Evolutionary conservation across 2,329 filamentous ascomycete genomes (phyloP).

Genomic region (Penicillium brasilianum): DNA sequence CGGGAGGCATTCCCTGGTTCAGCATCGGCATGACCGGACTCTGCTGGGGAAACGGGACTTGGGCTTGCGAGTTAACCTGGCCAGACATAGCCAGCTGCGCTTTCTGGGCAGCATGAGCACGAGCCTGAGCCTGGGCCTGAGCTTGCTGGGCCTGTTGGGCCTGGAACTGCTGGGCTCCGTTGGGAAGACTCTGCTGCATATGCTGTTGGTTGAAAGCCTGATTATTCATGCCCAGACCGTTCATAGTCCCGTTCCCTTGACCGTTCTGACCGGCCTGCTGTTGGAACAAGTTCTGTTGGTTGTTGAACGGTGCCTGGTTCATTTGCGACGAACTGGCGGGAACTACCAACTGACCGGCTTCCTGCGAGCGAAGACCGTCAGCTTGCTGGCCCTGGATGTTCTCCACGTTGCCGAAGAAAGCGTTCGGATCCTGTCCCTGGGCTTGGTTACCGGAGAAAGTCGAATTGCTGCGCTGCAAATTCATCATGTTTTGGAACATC

Average conservation of each 20-base stretch:
- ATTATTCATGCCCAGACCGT: constrained; percentile 44
- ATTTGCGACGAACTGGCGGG: constrained; percentile 65
- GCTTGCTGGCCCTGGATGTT: constrained; percentile 65
- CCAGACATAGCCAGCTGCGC: constrained; percentile 53
- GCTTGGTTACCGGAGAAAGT: constrained; percentile 41
- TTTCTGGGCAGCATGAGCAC: constrained; percentile 51
- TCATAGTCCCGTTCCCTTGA: constrained; percentile 44
- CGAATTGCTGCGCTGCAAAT: constrained; percentile 46
- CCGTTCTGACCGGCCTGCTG: constrained; percentile 49
- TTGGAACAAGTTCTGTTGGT: constrained; percentile 49
- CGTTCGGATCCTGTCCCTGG: constrained; percentile 40
- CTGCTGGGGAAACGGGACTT: constrained; percentile 47
- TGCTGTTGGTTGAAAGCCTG: constrained; percentile 51
- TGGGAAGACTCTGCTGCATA: constrained; percentile 48
- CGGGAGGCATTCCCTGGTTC: constrained; percentile 48
- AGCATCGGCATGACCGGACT: constrained; percentile 49
- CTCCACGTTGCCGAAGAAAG: constrained; percentile 55
- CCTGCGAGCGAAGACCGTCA: constrained; percentile 64
- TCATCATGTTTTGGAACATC: constrained; percentile 49
- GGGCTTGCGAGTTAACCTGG: constrained; percentile 47
- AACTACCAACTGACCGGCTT: constrained; percentile 67
- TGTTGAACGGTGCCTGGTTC: constrained; percentile 47
- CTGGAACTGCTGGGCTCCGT: constrained; percentile 45
- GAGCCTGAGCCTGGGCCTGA: constrained; percentile 43
- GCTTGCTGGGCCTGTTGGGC: constrained; percentile 36